These are phyloP conservation scores for Aspergillus biplanus DNA, from an alignment of 495 filamentous ascomycete genomes.

Conservation along the genomic window DNA sequence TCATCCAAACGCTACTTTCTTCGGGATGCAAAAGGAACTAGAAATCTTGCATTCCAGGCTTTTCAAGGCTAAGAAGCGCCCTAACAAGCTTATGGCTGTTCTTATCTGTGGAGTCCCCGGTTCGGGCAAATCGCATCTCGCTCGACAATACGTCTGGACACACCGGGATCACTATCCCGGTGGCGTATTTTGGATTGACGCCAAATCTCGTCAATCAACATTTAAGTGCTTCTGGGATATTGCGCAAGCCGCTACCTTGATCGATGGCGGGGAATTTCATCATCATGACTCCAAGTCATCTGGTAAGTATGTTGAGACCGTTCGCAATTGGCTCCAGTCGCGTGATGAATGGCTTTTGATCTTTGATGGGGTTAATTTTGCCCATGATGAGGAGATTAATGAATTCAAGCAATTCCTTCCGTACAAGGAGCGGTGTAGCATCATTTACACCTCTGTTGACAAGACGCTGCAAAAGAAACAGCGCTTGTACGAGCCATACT, in stretches of 20 bases:
- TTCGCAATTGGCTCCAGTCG: conserved; percentile 70
- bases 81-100: conserved; percentile 67
- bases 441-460: conserved; percentile 80
- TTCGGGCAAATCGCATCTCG: conserved; percentile 80
- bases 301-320: conserved; percentile 59
- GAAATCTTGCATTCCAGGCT: conserved; percentile 69
- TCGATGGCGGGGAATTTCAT: conserved; percentile 41
- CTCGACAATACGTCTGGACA: conserved; percentile 76
- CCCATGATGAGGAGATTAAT: conserved; percentile 58
- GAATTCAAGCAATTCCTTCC: conserved; percentile 69
- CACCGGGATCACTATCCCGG: conserved; percentile 69
- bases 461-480: conserved; percentile 67
- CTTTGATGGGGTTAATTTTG: conserved; percentile 74
- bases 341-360: conserved; percentile 76
- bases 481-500: conserved; percentile 73
- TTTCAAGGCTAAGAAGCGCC: conserved; percentile 63
- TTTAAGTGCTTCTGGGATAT: conserved; percentile 77
- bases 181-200: conserved; percentile 80
- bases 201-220: conserved; percentile 64
- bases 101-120: conserved; percentile 76
- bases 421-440: conserved; percentile 65
- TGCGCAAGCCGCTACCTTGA: conserved; percentile 64
- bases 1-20: conserved; percentile 76
- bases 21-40: conserved; percentile 73
- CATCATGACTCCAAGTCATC: conserved; percentile 46